phyloP scores from a whole-genome alignment of 2,329 filamentous ascomycete genomes.

The Onygenales sp. region DNA sequence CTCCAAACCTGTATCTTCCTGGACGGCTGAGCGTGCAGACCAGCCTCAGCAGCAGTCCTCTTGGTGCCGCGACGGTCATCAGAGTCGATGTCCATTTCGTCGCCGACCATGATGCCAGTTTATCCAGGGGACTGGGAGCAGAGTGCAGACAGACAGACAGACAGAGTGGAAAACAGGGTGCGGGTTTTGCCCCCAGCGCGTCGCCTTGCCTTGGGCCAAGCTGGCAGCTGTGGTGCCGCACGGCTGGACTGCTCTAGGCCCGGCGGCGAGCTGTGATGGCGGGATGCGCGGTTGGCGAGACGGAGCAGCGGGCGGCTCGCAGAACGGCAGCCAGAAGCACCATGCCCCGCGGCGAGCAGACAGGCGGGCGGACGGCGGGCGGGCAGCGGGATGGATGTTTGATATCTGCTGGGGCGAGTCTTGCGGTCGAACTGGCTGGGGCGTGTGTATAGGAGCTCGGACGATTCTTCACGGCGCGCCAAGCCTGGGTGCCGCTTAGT shows the following conservation, averaged over 20 bases:
- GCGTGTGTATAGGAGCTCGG: too few relatives aligned
- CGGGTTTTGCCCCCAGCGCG: background rate
- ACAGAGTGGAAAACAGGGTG: background rate
- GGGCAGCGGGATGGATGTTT: too few relatives aligned
- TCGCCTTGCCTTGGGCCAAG: background rate
- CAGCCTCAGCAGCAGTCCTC: conserved; percentile 39
- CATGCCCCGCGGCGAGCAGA: background rate
- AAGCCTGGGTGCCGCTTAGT: too few relatives aligned
- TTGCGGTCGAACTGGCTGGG: too few relatives aligned
- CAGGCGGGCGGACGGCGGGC: too few relatives aligned
- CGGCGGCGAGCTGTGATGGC: background rate
- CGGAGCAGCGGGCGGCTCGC: too few relatives aligned
- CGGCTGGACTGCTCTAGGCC: conserved; percentile 2
- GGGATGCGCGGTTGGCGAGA: background rate
- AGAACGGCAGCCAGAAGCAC: background rate
- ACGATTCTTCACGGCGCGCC: too few relatives aligned
- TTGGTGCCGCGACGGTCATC: conserved; percentile 35
- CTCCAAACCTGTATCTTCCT: conserved; percentile 41
- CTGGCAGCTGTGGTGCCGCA: background rate
- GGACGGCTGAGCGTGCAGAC: conserved; percentile 30
- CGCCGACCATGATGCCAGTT: conserved; percentile 12
- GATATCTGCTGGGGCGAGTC: too few relatives aligned
- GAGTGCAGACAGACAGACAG: background rate
- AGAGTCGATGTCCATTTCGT: conserved; percentile 36
- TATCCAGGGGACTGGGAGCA: background rate